Conservation (phyloP, 2,329 filamentous ascomycete genomes). For the Verticillium dahliae region DNA sequence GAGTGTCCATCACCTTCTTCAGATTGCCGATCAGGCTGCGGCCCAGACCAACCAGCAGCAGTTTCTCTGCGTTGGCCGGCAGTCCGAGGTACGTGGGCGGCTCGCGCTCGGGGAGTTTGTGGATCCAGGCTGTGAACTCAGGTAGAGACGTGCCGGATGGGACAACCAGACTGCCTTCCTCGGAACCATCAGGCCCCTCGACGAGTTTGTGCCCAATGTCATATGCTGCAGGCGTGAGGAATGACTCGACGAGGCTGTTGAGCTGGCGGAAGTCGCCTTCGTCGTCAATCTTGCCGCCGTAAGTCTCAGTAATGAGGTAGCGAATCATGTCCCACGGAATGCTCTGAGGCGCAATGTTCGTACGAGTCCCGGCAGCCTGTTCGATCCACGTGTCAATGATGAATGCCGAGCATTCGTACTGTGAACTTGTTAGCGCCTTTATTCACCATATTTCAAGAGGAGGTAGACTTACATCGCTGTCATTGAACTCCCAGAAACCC, state of each 20-base stretch:
- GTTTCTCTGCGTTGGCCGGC: slow-evolving; percentile 92
- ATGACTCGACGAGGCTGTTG: slow-evolving; percentile 62
- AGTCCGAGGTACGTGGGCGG: slow-evolving; percentile 92
- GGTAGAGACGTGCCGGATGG: slow-evolving; percentile 75
- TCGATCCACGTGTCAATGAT: slow-evolving; percentile 97
- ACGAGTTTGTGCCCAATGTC: slow-evolving; percentile 90
- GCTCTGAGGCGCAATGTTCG: slow-evolving; percentile 87
- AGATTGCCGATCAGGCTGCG: slow-evolving; percentile 78
- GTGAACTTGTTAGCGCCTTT: slow-evolving; percentile 13
- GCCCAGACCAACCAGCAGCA: slow-evolving; percentile 83
- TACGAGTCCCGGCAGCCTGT: slow-evolving; percentile 70
- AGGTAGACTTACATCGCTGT: slow-evolving; percentile 76
- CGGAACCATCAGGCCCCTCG: slow-evolving; percentile 53
- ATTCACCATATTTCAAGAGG: background rate
- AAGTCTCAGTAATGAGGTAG: slow-evolving; percentile 85
- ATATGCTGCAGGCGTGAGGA: slow-evolving; percentile 83
- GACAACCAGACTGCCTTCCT: slow-evolving; percentile 59
- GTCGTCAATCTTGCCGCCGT: slow-evolving; percentile 96
- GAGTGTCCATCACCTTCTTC: slow-evolving; percentile 74
- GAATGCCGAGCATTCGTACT: slow-evolving; percentile 96
- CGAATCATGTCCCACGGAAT: slow-evolving; percentile 96
- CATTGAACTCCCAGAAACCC: slow-evolving; percentile 99
- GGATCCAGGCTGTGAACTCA: slow-evolving; percentile 89
- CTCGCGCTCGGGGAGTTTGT: slow-evolving; percentile 85
- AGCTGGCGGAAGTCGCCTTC: slow-evolving; percentile 76